Base-by-base conservation (phyloP, 2,329 filamentous ascomycete species). In the Aspergillus sp. region DNA sequence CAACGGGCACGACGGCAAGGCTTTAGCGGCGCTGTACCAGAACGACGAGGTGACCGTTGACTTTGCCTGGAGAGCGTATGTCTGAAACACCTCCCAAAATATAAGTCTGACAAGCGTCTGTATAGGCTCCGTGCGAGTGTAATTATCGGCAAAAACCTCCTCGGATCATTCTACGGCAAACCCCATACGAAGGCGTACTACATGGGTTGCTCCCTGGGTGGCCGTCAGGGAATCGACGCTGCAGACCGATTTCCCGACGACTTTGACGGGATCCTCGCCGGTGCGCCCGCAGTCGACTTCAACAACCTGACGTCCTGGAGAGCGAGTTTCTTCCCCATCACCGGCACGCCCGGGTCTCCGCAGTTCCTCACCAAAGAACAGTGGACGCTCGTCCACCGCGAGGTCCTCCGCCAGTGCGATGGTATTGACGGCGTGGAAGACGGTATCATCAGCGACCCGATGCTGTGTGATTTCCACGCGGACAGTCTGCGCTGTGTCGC, bases 391-490 rank as follows among this genome's bases (percentile, higher is more conserved):
- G 73, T 85, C 7, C 72, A 65, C 3, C 66, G 66, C 0, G 76
- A 79, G 46, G 71, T 82, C 2, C 52, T 77, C 3, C 64, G 61
- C n/a, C 79, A 83, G 60, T 83, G 81, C 57, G 81, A 83, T 56
- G 62, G 49, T 1, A 64, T 76, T 20, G 81, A 83, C 54, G 79
- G 80, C 1, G 65, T 80, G 1, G 56, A 65, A 1, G 81, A 83
- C 53, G 73, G 71, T 14, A 80, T 83, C 52, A 70, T 83, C 40
- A 77, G 76, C 47, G 68, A 75, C 20, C 23, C 51, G 23, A 17
- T 48, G 11, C 10, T 41, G 16, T 51, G 49, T 32, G 11, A 47
- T 10, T 47, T 51, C 19, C 23, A 47, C 20, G 51, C 54, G 48
- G 53, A 52, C 5, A 38, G 19, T 31, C 38, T 58, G 4, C 45